Evolutionary conservation across 345 rosid genomes (phyloP).

Genomic region (Melaleuca alternifolia): DNA sequence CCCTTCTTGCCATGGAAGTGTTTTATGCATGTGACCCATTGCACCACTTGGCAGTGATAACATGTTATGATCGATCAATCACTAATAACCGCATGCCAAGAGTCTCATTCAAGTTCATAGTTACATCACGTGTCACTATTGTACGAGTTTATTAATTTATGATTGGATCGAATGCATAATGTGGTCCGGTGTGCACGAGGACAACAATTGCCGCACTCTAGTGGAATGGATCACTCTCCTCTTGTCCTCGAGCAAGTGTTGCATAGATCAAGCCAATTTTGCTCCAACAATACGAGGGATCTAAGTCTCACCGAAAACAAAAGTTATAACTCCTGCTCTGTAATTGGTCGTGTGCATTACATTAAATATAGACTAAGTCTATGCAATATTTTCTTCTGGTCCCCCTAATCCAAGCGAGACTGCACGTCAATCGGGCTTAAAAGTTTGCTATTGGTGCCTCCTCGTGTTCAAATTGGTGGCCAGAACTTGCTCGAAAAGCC

Average conservation of each 20-base stretch:
- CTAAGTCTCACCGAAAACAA: neutral
- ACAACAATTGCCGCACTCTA: neutral
- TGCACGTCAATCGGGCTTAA: neutral
- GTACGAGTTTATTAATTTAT: rapidly evolving
- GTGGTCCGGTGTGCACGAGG: neutral
- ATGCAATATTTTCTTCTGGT: neutral
- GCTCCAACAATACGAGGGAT: no score
- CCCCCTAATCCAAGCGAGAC: neutral
- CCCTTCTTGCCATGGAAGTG: neutral
- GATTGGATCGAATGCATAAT: rapidly evolving
- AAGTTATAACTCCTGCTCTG: neutral
- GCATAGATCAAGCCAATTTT: neutral
- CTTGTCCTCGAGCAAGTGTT: neutral
- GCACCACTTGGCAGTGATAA: rapidly evolving
- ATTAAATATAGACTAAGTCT: neutral
- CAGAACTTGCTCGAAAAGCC: neutral
- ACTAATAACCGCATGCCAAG: no score
- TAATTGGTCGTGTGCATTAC: neutral
- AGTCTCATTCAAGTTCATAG: rapidly evolving
- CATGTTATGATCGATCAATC: neutral
- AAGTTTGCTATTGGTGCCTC: neutral
- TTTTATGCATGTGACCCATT: neutral
- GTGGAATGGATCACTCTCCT: neutral
- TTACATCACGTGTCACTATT: neutral
- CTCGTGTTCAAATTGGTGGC: neutral